A percentile compares a stretch with the other conserved stretches of the same genome.
These are phyloP conservation scores for Paragyromitra xinjiangensis DNA, from an alignment of 495 filamentous ascomycete species.

Conservation along the genomic window DNA sequence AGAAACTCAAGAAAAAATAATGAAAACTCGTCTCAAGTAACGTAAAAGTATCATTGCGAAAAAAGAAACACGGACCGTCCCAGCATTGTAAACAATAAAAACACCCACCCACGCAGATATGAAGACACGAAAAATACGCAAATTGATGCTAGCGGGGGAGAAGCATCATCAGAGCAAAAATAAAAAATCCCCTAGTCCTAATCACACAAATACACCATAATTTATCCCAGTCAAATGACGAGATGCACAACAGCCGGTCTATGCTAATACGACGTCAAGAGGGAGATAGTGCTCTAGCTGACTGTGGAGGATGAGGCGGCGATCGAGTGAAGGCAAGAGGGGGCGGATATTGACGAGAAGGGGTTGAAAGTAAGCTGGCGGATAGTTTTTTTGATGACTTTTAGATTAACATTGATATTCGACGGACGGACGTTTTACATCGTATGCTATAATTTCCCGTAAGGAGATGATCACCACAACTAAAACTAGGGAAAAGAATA, in stretches of 20 bases:
- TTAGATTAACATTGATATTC: slow-evolving; percentile 46
- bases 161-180: slow-evolving; percentile 39
- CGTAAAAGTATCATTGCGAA: slow-evolving; percentile 47
- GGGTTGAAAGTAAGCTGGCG: slow-evolving; percentile 16
- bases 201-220: slow-evolving; percentile 31
- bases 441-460: slow-evolving; percentile 19
- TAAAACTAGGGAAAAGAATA: background rate
- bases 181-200: slow-evolving; percentile 22
- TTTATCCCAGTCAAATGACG: slow-evolving; percentile 27
- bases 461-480: background rate
- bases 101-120: slow-evolving; percentile 52
- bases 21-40: slow-evolving; percentile 26
- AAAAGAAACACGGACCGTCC: slow-evolving; percentile 42
- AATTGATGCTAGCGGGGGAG: slow-evolving; percentile 16
- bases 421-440: slow-evolving; percentile 36
- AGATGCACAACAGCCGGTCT: slow-evolving; percentile 52
- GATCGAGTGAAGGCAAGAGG: slow-evolving; percentile 19
- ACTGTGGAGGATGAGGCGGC: slow-evolving; percentile 14
- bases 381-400: slow-evolving; percentile 41
- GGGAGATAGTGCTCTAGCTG: slow-evolving; percentile 42
- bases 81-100: slow-evolving; percentile 59
- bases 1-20: slow-evolving; percentile 23
- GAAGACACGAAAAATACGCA: slow-evolving; percentile 34
- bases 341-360: slow-evolving; percentile 35
- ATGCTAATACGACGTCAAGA: slow-evolving; percentile 56